Conservation (phyloP, 352 stramenopile genomes). For the Aphanomyces euteiches region DNA sequence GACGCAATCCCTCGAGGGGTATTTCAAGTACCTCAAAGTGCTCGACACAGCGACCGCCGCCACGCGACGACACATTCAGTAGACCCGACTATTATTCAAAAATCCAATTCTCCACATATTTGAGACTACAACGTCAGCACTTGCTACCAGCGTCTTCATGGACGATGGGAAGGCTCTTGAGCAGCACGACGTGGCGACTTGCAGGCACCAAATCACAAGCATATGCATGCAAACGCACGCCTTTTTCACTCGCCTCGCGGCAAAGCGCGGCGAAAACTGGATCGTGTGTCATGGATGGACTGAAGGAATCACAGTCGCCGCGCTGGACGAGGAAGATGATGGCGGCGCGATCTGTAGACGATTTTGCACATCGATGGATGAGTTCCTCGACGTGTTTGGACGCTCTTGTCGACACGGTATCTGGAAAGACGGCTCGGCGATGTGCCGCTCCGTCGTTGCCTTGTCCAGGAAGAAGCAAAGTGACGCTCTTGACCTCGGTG, state of each 20-base stretch:
- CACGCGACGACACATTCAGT: neutral
- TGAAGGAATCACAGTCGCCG: conserved; percentile 66
- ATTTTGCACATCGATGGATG: conserved; percentile 48
- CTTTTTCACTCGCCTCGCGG: conserved; percentile 38
- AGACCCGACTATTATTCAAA: no score
- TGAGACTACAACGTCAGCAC: no score
- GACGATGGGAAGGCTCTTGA: neutral
- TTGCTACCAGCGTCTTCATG: neutral
- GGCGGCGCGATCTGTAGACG: conserved; percentile 20
- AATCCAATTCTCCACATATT: no score
- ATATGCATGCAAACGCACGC: conserved; percentile 67
- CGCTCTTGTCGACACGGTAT: conserved; percentile 68
- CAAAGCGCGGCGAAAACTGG: conserved; percentile 64
- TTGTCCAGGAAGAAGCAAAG: conserved; percentile 38
- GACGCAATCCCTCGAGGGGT: neutral
- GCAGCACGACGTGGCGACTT: neutral
- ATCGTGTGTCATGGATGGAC: conserved; percentile 61
- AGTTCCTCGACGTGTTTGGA: conserved; percentile 76
- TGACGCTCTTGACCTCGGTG: conserved; percentile 84
- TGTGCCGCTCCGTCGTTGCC: conserved; percentile 7
- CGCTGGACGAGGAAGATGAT: conserved; percentile 80
- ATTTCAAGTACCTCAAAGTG: conserved; percentile 16
- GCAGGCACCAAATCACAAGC: conserved; percentile 45
- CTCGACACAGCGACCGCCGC: conserved; percentile 4
- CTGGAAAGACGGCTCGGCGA: conserved; percentile 66